A percentile compares a stretch with the other conserved stretches of the same genome.
Evolutionary conservation across 2,329 filamentous ascomycete species (phyloP).

Genomic region (Colletotrichum coccodes): DNA sequence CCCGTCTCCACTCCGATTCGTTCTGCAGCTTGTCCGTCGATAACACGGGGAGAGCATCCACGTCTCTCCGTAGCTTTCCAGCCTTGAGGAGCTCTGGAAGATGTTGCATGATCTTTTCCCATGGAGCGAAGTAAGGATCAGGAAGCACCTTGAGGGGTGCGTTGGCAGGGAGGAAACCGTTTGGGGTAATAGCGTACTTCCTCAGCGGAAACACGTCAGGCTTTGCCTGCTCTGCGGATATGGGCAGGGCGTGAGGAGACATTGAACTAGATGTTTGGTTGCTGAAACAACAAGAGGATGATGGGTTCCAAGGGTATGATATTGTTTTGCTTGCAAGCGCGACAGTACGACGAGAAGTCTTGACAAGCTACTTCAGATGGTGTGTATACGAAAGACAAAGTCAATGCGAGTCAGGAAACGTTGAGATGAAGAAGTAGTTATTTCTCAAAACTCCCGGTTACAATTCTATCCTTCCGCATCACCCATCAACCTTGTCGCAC

Average conservation of each 20-base stretch:
- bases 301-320: too few relatives aligned
- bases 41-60: constrained; percentile 76
- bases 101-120: constrained; percentile 78
- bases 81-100: constrained; percentile 75
- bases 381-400: not conserved
- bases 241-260: constrained; percentile 53
- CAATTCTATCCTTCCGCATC: not conserved
- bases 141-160: constrained; percentile 73
- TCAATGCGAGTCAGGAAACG: constrained; percentile 11
- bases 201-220: constrained; percentile 36
- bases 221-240: constrained; percentile 20
- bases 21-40: constrained; percentile 70
- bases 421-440: constrained; percentile 23
- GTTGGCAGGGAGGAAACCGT: constrained; percentile 82
- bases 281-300: not conserved
- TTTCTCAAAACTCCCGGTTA: not conserved
- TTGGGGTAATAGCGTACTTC: constrained; percentile 54
- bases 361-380: not conserved
- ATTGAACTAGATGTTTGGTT: constrained; percentile 38
- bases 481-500: not conserved
- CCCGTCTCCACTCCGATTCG: constrained; percentile 82
- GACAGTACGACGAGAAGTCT: not conserved
- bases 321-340: too few relatives aligned
- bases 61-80: constrained; percentile 69
- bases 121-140: constrained; percentile 79